Conservation (phyloP, 2,329 filamentous ascomycete genomes). For the Colletotrichum graminicola region DNA sequence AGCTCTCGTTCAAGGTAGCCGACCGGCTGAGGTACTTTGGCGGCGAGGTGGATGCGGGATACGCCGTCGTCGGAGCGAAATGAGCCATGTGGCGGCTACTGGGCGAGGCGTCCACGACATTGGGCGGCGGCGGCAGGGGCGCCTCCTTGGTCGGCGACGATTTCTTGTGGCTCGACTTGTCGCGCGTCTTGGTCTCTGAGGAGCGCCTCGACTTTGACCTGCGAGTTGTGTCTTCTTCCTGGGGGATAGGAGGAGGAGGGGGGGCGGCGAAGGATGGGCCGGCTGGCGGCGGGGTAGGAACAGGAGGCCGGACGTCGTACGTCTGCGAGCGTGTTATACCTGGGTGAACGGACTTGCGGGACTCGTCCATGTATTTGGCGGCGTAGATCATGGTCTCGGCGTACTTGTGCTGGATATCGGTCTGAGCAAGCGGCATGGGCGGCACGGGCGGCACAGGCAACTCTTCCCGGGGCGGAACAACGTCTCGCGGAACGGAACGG, state of each 20-base stretch:
- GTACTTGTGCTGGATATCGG: conserved; percentile 27
- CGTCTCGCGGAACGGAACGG: conserved; percentile 33
- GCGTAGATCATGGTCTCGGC: conserved; percentile 30
- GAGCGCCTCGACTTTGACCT: conserved; percentile 42
- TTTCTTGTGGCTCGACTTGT: conserved; percentile 43
- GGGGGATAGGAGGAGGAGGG: conserved; percentile 29
- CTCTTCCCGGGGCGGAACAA: conserved; percentile 13
- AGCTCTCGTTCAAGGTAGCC: conserved; percentile 50
- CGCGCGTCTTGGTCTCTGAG: conserved; percentile 40
- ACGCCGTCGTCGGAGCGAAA: conserved; percentile 47
- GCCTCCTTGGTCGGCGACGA: conserved; percentile 33
- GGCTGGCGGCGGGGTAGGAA: conserved; percentile 38
- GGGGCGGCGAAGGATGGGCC: conserved; percentile 21
- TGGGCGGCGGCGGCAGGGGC: conserved; percentile 30
- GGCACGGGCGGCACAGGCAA: conserved; percentile 16
- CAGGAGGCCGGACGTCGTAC: conserved; percentile 25
- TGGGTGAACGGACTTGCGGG: conserved; percentile 26
- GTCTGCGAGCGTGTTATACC: conserved; percentile 33
- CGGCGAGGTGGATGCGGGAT: conserved; percentile 49
- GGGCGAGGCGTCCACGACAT: conserved; percentile 49
- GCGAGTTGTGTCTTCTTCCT: conserved; percentile 38
- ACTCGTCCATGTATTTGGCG: conserved; percentile 40
- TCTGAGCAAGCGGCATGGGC: conserved; percentile 12
- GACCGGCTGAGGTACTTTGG: conserved; percentile 50
- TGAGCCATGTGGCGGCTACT: conserved; percentile 47